Conservation (phyloP, 345 rosid species). For the Excoecaria cochinchinensis region DNA sequence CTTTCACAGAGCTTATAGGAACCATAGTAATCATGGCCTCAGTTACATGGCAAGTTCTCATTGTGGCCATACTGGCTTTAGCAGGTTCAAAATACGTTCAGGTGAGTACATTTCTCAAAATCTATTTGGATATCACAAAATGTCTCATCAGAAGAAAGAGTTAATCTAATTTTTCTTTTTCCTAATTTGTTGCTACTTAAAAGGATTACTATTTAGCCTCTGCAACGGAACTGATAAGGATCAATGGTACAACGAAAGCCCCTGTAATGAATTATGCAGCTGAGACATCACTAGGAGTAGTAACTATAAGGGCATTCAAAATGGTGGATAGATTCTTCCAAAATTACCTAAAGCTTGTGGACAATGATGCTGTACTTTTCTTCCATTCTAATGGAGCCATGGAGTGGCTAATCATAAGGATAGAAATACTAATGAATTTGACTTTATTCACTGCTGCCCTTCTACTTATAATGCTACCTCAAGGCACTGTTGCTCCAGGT, state of each 20-base stretch:
- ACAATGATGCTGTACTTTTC: constrained; percentile 68
- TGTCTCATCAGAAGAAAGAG: not conserved
- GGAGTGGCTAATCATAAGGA: constrained; percentile 80
- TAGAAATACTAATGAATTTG: constrained; percentile 65
- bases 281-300: constrained; percentile 80
- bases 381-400: constrained; percentile 71
- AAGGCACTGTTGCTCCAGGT: constrained; percentile 46
- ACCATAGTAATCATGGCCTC: constrained; percentile 27
- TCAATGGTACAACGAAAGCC: constrained; percentile 91
- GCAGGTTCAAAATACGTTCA: constrained; percentile 16
- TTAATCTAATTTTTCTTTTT: not conserved
- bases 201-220: constrained; percentile 76
- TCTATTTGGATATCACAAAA: not conserved
- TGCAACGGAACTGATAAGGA: constrained; percentile 77
- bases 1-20: constrained; percentile 12
- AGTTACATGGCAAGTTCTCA: constrained; percentile 32
- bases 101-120: constrained; percentile 9
- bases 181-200: not conserved
- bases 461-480: constrained; percentile 69
- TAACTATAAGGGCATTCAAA: constrained; percentile 83
- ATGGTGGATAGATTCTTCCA: constrained; percentile 56
- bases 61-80: constrained; percentile 26
- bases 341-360: constrained; percentile 60
- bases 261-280: constrained; percentile 87
- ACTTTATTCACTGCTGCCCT: constrained; percentile 70